Evolutionary conservation across 2,329 filamentous ascomycete genomes (phyloP).

Genomic region (Ophiobolus disseminans): DNA sequence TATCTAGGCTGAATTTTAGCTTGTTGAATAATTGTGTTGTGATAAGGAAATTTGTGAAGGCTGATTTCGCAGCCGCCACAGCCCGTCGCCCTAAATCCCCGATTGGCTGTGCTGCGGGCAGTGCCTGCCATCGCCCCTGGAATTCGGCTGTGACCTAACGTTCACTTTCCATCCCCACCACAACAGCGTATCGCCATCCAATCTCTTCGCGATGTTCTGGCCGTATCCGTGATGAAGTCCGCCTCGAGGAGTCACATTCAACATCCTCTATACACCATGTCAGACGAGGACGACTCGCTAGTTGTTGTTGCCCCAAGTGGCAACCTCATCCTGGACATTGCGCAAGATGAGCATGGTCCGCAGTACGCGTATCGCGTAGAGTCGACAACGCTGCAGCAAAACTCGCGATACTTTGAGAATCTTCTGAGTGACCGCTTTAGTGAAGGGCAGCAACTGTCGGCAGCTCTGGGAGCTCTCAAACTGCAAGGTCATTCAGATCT

Average conservation of each 20-base stretch:
- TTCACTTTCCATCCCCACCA: conserved; percentile 6
- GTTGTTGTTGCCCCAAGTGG: conserved; percentile 64
- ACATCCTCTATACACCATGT: conserved; percentile 24
- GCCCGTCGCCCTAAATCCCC: background rate
- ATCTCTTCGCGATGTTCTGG: conserved; percentile 54
- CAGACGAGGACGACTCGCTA: conserved; percentile 49
- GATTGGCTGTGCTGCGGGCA: conserved; percentile 3
- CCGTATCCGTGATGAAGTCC: conserved; percentile 55
- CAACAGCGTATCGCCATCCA: conserved; percentile 16
- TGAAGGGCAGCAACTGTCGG: conserved; percentile 65
- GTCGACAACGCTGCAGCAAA: conserved; percentile 62
- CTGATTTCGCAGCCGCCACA: conserved; percentile 3
- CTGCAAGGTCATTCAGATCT: conserved; percentile 56
- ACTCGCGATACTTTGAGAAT: conserved; percentile 74
- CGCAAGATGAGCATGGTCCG: conserved; percentile 66
- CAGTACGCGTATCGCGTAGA: conserved; percentile 69
- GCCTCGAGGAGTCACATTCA: conserved; percentile 14
- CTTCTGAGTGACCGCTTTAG: conserved; percentile 71
- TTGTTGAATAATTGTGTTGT: background rate
- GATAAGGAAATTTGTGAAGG: background rate
- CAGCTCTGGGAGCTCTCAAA: conserved; percentile 60
- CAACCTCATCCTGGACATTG: conserved; percentile 71
- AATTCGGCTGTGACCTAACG: conserved; percentile 17
- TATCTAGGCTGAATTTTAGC: background rate
- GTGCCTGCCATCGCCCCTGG: conserved; percentile 2